Evolutionary conservation across 2,329 filamentous ascomycete genomes (phyloP), one percentile per base, ranked within the genome.

Genomic region (Cladosporium sp.): DNA sequence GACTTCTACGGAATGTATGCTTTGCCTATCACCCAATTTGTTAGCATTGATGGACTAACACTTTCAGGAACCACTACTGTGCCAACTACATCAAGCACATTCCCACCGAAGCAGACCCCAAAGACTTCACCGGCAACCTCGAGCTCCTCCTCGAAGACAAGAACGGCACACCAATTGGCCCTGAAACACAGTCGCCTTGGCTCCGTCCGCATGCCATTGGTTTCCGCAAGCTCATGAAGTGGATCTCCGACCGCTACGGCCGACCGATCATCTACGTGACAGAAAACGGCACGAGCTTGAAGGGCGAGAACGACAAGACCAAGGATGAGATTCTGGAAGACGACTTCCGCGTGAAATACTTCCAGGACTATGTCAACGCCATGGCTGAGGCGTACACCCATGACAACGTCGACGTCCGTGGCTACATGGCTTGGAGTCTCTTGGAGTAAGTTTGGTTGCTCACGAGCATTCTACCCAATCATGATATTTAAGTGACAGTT

Each of bases 361-460:
- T 92, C 80, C 80, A 88, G 66, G 87, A 85, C 65, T 96, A 96
- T 75, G 86, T 95, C 71, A 84, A 82, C 59, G 92, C 92, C 66
- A 86, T 96, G 85, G 91, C 90, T 30, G 85, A 90, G 73, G 91
- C 92, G 1, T 86, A 86, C 44, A 82, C 84, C 62, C 80, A 88
- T 72, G 91, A 95, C 73, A 89, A 89, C n/a, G 91, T 93, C 59
- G 85, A 94, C 73, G 90, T 94, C 64, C 84, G 85, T 71, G 92
- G 88, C 4, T 96, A 95, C 79, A 87, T 94, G 82, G 92, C 90
- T 18, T 96, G 92, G 92, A 92, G 89, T 77, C 84, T 96, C 70
- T 87, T 96, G 85, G 92, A 96, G 85, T 87, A 80, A 78, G 83
- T 83, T 66, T 1, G 32, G 10, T 38, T 52, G 47, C 28, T 38